phyloP scores from a whole-genome alignment of 192 early-diverging fungal genomes.

The Podila verticillata region DNA sequence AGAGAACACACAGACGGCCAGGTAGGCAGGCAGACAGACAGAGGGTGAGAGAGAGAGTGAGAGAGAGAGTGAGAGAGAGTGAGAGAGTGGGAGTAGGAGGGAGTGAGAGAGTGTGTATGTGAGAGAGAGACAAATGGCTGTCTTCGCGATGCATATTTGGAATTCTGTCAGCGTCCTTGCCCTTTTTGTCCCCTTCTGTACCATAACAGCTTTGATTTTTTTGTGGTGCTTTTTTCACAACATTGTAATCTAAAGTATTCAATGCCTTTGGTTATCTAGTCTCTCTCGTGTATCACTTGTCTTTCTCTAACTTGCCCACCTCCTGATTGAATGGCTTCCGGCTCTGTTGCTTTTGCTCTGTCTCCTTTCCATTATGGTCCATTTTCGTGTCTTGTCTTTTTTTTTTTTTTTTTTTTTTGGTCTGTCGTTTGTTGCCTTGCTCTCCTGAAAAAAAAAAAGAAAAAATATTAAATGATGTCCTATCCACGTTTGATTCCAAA shows the following conservation, averaged over 20 bases:
- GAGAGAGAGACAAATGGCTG: too few relatives aligned
- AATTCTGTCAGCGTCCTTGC: too few relatives aligned
- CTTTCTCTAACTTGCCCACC: neutral
- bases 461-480: constrained; percentile 3
- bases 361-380: constrained; percentile 3
- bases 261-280: neutral
- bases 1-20: too few relatives aligned
- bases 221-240: too few relatives aligned
- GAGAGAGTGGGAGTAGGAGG: too few relatives aligned
- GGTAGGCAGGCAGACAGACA: too few relatives aligned
- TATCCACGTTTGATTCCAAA: constrained; percentile 6
- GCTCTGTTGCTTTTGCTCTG: constrained; percentile 3
- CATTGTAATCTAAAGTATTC: neutral
- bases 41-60: too few relatives aligned
- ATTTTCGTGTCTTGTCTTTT: neutral
- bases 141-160: too few relatives aligned
- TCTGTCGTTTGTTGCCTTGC: neutral
- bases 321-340: neutral
- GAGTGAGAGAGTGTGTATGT: too few relatives aligned
- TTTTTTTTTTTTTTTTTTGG: neutral
- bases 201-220: too few relatives aligned
- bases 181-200: too few relatives aligned
- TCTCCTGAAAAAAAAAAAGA: constrained; percentile 7
- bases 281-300: constrained; percentile 7
- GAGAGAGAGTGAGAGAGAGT: too few relatives aligned